A percentile compares a stretch with the other conserved stretches of the same genome.
Evolutionary conservation across 2,329 filamentous ascomycete species (phyloP).

Genomic region (Neophaeococcomyces aloes): DNA sequence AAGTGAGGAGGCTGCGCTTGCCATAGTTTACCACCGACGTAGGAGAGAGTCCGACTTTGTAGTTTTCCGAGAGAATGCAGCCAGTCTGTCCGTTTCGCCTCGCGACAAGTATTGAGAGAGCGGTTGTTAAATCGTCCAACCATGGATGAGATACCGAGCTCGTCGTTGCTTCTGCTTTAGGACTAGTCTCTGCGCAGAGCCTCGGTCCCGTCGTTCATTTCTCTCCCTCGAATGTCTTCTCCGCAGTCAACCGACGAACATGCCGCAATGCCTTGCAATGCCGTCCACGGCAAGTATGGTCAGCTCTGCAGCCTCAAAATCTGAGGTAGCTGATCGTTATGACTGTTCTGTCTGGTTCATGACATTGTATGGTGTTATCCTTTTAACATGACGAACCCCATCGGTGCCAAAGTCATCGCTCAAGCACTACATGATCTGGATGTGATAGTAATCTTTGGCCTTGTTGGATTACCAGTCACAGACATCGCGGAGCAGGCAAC

Average conservation of each 20-base stretch:
- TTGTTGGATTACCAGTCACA: constrained; percentile 46
- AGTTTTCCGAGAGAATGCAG: background rate
- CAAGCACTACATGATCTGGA: constrained; percentile 39
- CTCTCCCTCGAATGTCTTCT: background rate
- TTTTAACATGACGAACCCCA: constrained; percentile 22
- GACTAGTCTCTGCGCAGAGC: background rate
- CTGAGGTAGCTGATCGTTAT: background rate
- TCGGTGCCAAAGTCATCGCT: constrained; percentile 40
- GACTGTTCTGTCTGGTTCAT: background rate
- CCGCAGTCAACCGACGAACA: background rate
- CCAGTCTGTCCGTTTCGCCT: no score
- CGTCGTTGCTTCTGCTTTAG: background rate
- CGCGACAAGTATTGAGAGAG: background rate
- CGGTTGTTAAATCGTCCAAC: background rate
- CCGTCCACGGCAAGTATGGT: background rate
- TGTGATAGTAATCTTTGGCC: constrained; percentile 43
- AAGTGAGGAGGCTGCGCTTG: constrained; percentile 17
- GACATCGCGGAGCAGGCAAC: constrained; percentile 49
- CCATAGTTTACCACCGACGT: constrained; percentile 9
- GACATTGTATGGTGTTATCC: background rate
- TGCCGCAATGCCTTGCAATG: no score
- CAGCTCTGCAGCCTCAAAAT: background rate
- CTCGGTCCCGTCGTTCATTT: background rate
- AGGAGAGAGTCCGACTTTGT: background rate
- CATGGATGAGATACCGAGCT: background rate